Conservation (phyloP, 1,284 basidiomycete genomes). For the Apiotrichum porosum region DNA sequence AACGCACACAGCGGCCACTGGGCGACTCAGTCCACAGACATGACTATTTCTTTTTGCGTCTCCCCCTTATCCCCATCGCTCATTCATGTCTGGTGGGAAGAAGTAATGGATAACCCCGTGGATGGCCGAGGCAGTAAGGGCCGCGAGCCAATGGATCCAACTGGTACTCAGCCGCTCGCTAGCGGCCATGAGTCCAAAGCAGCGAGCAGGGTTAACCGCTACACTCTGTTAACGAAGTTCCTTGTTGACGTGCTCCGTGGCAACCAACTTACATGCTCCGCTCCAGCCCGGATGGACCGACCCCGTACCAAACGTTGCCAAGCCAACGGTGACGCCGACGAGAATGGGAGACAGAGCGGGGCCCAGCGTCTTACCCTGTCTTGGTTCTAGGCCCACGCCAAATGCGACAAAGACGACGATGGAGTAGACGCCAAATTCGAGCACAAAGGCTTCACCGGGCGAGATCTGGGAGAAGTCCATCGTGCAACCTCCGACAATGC, state of each 20-base stretch:
- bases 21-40: no score
- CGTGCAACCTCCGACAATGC: constrained; percentile 4
- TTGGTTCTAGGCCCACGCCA: constrained; percentile 7
- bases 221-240: no score
- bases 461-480: not conserved
- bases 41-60: no score
- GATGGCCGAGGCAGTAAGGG: not conserved
- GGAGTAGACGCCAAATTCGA: not conserved
- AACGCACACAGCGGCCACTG: no score
- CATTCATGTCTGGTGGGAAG: no score
- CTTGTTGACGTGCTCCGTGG: no score
- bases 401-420: constrained; percentile 3
- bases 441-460: constrained; percentile 1
- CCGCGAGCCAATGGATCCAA: constrained; percentile 8
- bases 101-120: no score
- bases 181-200: constrained; percentile 4
- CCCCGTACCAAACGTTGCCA: not conserved
- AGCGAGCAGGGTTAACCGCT: constrained; percentile 6
- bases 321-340: constrained; percentile 1
- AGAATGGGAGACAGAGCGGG: not conserved
- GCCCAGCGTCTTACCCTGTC: not conserved
- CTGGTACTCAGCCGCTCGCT: not conserved
- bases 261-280: constrained; percentile 3
- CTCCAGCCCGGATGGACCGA: not conserved
- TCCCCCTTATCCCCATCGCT: no score